Evolutionary conservation across 164 flowering plant species (phyloP).

Genomic region (Vitis cinerea): DNA sequence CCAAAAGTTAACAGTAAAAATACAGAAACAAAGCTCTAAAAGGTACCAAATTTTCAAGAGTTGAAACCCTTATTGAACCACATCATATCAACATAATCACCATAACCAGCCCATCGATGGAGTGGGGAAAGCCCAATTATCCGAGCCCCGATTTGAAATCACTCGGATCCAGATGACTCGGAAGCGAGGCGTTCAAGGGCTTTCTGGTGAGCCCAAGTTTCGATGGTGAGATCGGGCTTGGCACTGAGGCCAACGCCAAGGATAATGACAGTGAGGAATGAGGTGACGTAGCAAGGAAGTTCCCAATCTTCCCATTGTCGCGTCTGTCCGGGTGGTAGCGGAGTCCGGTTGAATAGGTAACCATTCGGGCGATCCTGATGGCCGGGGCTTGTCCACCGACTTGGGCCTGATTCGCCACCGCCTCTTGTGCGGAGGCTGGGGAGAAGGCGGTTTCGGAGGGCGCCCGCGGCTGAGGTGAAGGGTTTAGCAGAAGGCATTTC

Average conservation of each 20-base stretch:
- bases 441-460: conserved; percentile 61
- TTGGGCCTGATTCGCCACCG: conserved; percentile 48
- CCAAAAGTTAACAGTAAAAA: too few species aligned
- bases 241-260: conserved; percentile 97
- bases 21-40: too few species aligned
- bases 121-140: not conserved
- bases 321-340: conserved; percentile 77
- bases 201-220: conserved; percentile 98
- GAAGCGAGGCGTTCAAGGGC: conserved; percentile 79
- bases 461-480: conserved; percentile 39
- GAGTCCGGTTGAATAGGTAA: conserved; percentile 76
- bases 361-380: conserved; percentile 94
- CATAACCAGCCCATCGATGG: not conserved
- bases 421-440: conserved; percentile 50
- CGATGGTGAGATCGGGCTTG: conserved; percentile 96
- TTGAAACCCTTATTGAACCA: conserved; percentile 2
- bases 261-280: conserved; percentile 90
- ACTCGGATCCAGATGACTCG: conserved; percentile 20
- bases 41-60: too few species aligned
- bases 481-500: conserved; percentile 39
- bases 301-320: conserved; percentile 99
- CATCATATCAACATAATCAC: conserved; percentile 1
- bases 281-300: conserved; percentile 92
- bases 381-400: conserved; percentile 78
- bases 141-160: conserved; percentile 10